Evolutionary conservation across 306 rosid species (phyloP), one percentile per base, ranked within the genome.

Genomic region (Sindora glabra): DNA sequence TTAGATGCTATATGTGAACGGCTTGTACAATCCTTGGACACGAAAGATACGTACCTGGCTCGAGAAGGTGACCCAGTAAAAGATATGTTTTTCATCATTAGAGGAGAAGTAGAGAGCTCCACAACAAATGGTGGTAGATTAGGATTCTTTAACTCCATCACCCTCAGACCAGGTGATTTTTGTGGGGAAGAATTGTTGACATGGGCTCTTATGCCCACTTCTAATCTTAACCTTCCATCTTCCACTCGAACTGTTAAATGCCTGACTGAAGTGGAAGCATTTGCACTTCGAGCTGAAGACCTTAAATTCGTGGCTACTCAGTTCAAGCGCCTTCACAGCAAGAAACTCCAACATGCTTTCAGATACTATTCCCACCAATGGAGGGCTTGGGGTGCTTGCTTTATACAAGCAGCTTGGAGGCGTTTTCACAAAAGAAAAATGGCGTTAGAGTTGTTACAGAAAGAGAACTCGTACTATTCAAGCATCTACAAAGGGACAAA

Each of bases 1-100:
- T 75, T 92, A 6, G 96, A 88, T 13, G 98, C 98, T 22, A 92
- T 88, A 72, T 92, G 96, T 13, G 95, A 92, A 73, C 87, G 98
- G 2, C 85, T 92, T 0, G 86, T 86, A 15, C 70, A 94, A 11
- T 92, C 96, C 11, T 54, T 92, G 53, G 86, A 83, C 48, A 86
- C 95, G 5, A 86, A 85, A 62, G 77, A 68, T 41, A 83, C 95
- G 0, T 70, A 73, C 74, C 37, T 92, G 0, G 60, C 64, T 11
- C 42, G 95, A 6, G 98, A 92, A 66, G 98, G 90, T 12, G 96
- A 88, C 55, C 96, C 94, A 3, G 96, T 92, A 27, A 82, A 58
- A 15, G 96, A 92, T 57, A 92, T 92, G 98, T 76, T 92, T 9
- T 92, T 92, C 77, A 74, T 88, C 33, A 82, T 92, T 4, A 71